Evolutionary conservation across 495 filamentous ascomycete species (phyloP).

Genomic region (Aspergillus taichungensis): DNA sequence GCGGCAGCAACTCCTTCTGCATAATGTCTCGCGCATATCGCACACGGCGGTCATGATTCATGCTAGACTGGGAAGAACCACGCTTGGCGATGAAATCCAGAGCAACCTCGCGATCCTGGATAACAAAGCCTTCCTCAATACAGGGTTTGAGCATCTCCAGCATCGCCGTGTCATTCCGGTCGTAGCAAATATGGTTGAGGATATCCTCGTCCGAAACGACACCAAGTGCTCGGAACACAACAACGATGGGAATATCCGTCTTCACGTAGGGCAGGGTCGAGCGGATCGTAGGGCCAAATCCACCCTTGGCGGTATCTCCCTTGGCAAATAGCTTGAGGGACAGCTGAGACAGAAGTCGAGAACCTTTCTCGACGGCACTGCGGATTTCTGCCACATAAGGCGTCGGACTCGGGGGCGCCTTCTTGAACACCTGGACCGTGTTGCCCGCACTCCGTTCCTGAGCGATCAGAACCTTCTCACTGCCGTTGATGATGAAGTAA

Average conservation of each 20-base stretch:
- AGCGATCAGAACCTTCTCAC: slow-evolving; percentile 96
- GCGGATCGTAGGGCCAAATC: slow-evolving; percentile 78
- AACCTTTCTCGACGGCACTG: slow-evolving; percentile 93
- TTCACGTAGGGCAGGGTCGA: slow-evolving; percentile 90
- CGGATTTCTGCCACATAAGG: slow-evolving; percentile 93
- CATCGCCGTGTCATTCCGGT: slow-evolving; percentile 91
- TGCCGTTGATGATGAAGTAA: slow-evolving; percentile 99
- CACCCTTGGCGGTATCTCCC: slow-evolving; percentile 65
- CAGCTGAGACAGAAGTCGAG: slow-evolving; percentile 81
- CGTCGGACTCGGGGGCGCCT: slow-evolving; percentile 75
- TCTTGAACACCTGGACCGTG: slow-evolving; percentile 98
- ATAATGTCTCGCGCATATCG: slow-evolving; percentile 86
- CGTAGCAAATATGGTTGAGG: slow-evolving; percentile 93
- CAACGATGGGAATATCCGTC: slow-evolving; percentile 81
- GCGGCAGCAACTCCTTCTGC: slow-evolving; percentile 92
- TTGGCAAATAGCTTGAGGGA: slow-evolving; percentile 81
- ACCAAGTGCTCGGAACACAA: slow-evolving; percentile 91
- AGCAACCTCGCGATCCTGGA: slow-evolving; percentile 93
- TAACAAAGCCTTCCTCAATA: slow-evolving; percentile 91
- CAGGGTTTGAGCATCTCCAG: slow-evolving; percentile 93
- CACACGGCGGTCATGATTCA: slow-evolving; percentile 79
- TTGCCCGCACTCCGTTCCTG: slow-evolving; percentile 97
- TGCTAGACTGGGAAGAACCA: slow-evolving; percentile 57
- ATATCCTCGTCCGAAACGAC: slow-evolving; percentile 98
- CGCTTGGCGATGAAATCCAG: slow-evolving; percentile 94